Percentiles rank a stretch among this genome's conserved stretches.
Evolutionary conservation across 176 grass and related monocot species (phyloP).

Genomic region (Typha latifolia): DNA sequence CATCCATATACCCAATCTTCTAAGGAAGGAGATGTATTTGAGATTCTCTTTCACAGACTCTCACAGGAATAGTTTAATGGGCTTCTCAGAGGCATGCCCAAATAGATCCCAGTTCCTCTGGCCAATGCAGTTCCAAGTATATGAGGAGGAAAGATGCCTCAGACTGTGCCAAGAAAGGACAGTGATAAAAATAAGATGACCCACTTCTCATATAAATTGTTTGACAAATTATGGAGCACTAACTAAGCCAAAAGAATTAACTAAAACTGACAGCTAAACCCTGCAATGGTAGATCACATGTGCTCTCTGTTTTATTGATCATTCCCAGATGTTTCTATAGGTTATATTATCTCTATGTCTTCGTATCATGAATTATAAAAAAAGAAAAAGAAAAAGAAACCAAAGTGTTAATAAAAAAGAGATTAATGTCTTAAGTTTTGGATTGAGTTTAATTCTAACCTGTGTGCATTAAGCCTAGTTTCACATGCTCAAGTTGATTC

Average conservation of each 20-base stretch:
- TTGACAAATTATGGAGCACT: constrained; percentile 14
- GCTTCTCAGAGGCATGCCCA: constrained; percentile 15
- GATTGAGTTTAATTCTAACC: too few relatives aligned
- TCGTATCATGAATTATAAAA: too few relatives aligned
- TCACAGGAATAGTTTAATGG: constrained; percentile 32
- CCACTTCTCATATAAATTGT: constrained; percentile 48
- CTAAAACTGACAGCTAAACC: constrained; percentile 42
- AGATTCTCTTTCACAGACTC: constrained; percentile 40
- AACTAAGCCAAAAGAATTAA: constrained; percentile 10
- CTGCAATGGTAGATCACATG: constrained; percentile 33
- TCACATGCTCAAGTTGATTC: too few relatives aligned
- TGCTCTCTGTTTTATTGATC: constrained; percentile 37
- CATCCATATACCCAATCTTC: constrained; percentile 14
- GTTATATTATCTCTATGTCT: too few relatives aligned
- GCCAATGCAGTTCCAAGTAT: constrained; percentile 42
- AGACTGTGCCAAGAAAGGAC: constrained; percentile 64
- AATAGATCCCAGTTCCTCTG: constrained; percentile 45
- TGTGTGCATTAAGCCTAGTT: too few relatives aligned
- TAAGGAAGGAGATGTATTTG: constrained; percentile 32
- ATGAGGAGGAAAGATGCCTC: constrained; percentile 45
- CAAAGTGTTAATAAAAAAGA: too few relatives aligned
- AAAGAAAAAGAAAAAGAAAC: too few relatives aligned
- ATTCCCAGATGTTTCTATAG: constrained; percentile 22
- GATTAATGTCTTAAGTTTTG: too few relatives aligned
- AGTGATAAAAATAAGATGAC: constrained; percentile 41